Evolutionary conservation across 1,284 basidiomycete genomes (phyloP), one percentile per base, ranked within the genome.

Genomic region (Coriolopsis trogii): DNA sequence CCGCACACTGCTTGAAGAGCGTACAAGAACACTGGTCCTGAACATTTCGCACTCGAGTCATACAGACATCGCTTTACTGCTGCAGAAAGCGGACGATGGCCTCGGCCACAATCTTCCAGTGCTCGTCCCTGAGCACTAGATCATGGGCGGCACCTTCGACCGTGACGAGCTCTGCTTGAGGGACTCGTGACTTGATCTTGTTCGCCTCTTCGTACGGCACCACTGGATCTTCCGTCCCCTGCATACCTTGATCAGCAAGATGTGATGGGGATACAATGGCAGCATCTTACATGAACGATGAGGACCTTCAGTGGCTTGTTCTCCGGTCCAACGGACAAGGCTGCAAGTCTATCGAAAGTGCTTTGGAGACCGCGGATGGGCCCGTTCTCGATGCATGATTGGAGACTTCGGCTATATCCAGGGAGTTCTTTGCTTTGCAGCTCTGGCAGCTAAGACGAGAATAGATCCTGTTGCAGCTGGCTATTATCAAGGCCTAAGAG

Each of bases 211-310:
- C 76, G 51, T 81, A 81, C 0, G 78, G 74, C 3, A 90, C 86
- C 0, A 82, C 80, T 15, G 66, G 72, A 56, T 90, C 88, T 10
- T 76, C 76, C 3, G 84, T 89, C 7, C 88, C 87, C 85, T 63
- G 36, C n/a, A n/a, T n/a, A n/a, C n/a, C n/a, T 38, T 9, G 24
- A 24, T 30, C 9, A 37, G 42, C 23, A 38, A 16, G 34, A 18
- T 15, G 26, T 4, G 18, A 33, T 10, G 8, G 20, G 7, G 25
- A 4, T 5, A 25, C 12, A 47, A 28, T 6, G 6, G 20, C 9
- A 24, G 13, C 7, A 28, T 68, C 82, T 25, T 62, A 84, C 85
- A 66, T 88, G 87, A 23, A 89, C 73, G 21, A 88, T 67, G 21
- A 89, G 70, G 8, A 89, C 70, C 40, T 62, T 34, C 20, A 60